Evolutionary conservation across 768 basidiomycete genomes (phyloP).

Genomic region (Lactarius quietus): DNA sequence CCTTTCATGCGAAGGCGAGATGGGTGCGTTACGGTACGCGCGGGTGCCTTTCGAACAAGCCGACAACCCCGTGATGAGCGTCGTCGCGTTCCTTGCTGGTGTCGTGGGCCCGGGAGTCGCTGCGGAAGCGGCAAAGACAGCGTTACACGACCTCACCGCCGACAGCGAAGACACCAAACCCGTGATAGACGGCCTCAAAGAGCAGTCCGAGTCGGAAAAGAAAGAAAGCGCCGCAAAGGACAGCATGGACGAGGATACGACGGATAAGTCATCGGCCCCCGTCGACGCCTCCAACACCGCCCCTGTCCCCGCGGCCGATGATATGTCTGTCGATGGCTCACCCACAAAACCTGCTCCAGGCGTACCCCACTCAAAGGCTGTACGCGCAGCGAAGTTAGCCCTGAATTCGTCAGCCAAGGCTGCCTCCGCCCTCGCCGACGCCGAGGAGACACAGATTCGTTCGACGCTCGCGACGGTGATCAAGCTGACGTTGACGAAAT

Average conservation of each 20-base stretch:
- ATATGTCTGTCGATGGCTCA: conserved; percentile 48
- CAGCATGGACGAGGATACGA: conserved; percentile 28
- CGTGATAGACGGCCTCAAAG: conserved; percentile 31
- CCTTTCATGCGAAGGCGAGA: conserved; percentile 68
- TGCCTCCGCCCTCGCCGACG: conserved; percentile 71
- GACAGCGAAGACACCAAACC: conserved; percentile 36
- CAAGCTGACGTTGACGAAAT: conserved; percentile 78
- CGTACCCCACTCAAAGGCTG: conserved; percentile 69
- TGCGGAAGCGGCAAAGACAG: conserved; percentile 89
- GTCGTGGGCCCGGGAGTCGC: conserved; percentile 89
- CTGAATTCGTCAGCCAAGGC: conserved; percentile 87
- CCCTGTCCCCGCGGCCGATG: conserved; percentile 30
- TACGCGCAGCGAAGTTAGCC: conserved; percentile 81
- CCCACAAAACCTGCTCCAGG: conserved; percentile 38
- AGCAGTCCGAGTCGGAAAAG: conserved; percentile 29
- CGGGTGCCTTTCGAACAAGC: conserved; percentile 89
- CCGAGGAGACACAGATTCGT: conserved; percentile 80
- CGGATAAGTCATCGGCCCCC: conserved; percentile 13
- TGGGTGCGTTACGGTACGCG: conserved; percentile 72
- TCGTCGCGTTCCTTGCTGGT: conserved; percentile 94
- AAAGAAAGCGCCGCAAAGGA: conserved; percentile 40
- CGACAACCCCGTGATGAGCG: conserved; percentile 98
- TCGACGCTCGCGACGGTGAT: conserved; percentile 78
- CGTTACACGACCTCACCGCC: conserved; percentile 75
- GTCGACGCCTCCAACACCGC: conserved; percentile 25